Conservation (phyloP, 2,329 filamentous ascomycete species). For the Colletotrichum spaethianum region DNA sequence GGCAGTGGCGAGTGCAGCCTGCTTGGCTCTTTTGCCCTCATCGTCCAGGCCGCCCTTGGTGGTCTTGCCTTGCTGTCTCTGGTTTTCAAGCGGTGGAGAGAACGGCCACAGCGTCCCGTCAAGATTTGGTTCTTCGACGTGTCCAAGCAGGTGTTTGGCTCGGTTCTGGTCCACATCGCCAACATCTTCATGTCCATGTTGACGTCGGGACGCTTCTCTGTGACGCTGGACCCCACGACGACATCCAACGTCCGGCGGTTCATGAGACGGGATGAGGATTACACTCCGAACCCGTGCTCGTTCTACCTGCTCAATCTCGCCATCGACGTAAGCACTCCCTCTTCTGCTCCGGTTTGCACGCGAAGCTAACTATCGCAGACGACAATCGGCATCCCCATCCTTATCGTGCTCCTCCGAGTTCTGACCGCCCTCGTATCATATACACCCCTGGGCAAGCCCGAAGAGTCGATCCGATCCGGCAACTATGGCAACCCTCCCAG, state of each 20-base stretch:
- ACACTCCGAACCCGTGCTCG: conserved; percentile 92
- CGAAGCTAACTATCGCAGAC: conserved; percentile 70
- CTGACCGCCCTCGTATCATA: conserved; percentile 79
- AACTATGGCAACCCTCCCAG: conserved; percentile 90
- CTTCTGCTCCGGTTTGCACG: not conserved
- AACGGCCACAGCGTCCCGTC: conserved; percentile 90
- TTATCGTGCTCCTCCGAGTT: conserved; percentile 88
- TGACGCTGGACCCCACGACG: conserved; percentile 67
- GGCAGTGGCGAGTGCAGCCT: conserved; percentile 83
- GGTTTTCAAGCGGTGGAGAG: conserved; percentile 93
- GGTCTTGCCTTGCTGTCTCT: conserved; percentile 86
- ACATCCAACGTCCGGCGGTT: conserved; percentile 55
- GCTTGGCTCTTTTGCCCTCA: conserved; percentile 89
- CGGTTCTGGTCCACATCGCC: conserved; percentile 89
- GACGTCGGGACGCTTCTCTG: conserved; percentile 85
- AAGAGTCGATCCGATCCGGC: conserved; percentile 91
- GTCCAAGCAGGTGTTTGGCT: conserved; percentile 97
- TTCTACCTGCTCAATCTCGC: conserved; percentile 95
- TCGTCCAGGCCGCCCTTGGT: conserved; percentile 91
- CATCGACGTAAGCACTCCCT: conserved; percentile 84
- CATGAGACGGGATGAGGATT: conserved; percentile 63
- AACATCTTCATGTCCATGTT: conserved; percentile 98
- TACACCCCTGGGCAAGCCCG: conserved; percentile 85
- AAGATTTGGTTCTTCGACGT: conserved; percentile 99
- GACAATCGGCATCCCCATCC: conserved; percentile 94